Evolutionary conservation across 805 yeast species (phyloP).

Genomic region (Tetrapisispora arboricola): DNA sequence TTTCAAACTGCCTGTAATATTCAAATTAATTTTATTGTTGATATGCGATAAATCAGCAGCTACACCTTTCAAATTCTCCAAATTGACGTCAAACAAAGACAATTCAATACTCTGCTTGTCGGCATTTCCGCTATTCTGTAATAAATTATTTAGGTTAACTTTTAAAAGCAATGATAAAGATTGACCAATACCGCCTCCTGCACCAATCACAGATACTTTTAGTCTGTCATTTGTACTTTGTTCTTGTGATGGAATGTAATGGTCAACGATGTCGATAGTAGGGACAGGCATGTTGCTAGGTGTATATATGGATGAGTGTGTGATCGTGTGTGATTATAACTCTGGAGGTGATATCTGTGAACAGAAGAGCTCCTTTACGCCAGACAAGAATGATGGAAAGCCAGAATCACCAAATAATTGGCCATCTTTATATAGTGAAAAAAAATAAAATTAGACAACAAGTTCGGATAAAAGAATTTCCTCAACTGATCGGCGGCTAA

Average conservation of each 20-base stretch:
- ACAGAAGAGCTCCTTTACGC: too few species aligned
- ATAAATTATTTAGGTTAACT: constrained; percentile 5
- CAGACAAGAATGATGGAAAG: too few species aligned
- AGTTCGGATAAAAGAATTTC: too few species aligned
- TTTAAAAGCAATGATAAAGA: constrained; percentile 60
- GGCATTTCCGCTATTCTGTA: constrained; percentile 41
- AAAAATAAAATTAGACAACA: too few species aligned
- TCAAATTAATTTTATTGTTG: constrained; percentile 61
- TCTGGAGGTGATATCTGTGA: too few species aligned
- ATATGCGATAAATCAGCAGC: constrained; percentile 73
- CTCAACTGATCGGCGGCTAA: too few species aligned
- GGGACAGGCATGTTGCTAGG: constrained; percentile 1
- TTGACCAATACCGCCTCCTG: constrained; percentile 80
- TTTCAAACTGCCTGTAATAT: constrained; percentile 56
- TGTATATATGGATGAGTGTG: not conserved
- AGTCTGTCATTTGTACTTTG: not conserved
- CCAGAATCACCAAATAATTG: too few species aligned
- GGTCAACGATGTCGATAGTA: not conserved
- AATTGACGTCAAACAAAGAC: constrained; percentile 52
- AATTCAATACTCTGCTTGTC: constrained; percentile 42
- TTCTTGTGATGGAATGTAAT: not conserved
- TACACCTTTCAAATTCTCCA: constrained; percentile 66
- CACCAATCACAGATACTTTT: constrained; percentile 35
- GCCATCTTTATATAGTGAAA: too few species aligned
- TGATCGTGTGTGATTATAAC: not conserved